phyloP scores from a whole-genome alignment of 768 basidiomycete species.

The Russula abietina region DNA sequence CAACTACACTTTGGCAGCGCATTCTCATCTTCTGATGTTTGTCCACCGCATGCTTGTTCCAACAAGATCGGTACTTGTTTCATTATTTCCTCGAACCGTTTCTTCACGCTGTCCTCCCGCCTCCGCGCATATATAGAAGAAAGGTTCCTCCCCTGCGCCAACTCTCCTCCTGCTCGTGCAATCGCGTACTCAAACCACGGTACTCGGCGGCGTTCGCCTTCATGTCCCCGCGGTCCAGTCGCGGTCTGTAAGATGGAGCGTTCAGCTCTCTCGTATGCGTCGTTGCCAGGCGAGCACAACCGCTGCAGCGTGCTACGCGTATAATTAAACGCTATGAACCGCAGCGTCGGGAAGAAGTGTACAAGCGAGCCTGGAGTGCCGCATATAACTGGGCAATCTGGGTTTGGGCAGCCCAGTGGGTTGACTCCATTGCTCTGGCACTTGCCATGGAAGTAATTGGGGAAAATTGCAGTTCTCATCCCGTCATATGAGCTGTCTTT shows the following conservation, averaged over 20 bases:
- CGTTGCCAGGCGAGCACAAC: constrained; percentile 36
- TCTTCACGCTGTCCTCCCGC: constrained; percentile 27
- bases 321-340: constrained; percentile 44
- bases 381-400: constrained; percentile 71
- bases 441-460: constrained; percentile 70
- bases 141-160: constrained; percentile 6
- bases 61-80: constrained; percentile 31
- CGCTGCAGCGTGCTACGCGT: constrained; percentile 34
- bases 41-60: constrained; percentile 41
- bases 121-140: constrained; percentile 14
- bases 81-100: constrained; percentile 34
- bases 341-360: constrained; percentile 53
- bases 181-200: constrained; percentile 19
- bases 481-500: constrained; percentile 37
- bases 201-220: constrained; percentile 2
- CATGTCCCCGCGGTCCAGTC: constrained; percentile 12
- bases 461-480: constrained; percentile 57
- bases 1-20: constrained; percentile 51
- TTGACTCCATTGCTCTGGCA: constrained; percentile 52
- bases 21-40: constrained; percentile 30
- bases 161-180: constrained; percentile 6
- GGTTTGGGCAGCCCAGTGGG: constrained; percentile 69
- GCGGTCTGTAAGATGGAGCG: constrained; percentile 37
- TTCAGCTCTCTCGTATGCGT: constrained; percentile 41
- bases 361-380: constrained; percentile 78